Conservation (phyloP, 768 basidiomycete genomes). For the Suillus brevipes region DNA sequence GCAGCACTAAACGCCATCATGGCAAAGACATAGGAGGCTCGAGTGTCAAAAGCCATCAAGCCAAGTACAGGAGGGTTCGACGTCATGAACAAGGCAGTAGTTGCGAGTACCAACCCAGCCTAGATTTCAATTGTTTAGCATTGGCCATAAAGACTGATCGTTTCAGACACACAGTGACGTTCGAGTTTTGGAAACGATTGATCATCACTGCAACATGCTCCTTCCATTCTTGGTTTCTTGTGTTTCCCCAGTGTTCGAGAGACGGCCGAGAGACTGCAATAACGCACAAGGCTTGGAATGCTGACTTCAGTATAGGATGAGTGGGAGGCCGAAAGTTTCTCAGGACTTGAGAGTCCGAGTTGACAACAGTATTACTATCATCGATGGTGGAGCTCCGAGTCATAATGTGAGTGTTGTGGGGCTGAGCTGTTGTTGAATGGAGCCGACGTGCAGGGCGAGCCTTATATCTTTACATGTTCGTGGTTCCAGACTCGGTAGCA, state of each 20-base stretch:
- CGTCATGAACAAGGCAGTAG: neutral
- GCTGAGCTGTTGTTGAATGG: neutral
- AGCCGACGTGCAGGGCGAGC: neutral
- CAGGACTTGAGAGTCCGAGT: neutral
- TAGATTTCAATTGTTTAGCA: neutral
- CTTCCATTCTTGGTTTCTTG: neutral
- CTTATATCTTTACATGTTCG: neutral
- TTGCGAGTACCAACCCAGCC: constrained; percentile 4
- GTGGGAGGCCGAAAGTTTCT: too few species aligned
- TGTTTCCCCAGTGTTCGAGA: neutral
- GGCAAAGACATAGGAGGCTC: neutral
- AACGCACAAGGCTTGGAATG: neutral
- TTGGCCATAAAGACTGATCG: too few species aligned
- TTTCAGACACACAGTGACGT: neutral
- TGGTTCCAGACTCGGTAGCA: neutral
- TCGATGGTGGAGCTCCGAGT: neutral
- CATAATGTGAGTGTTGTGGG: neutral
- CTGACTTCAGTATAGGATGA: too few species aligned
- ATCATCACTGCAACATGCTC: neutral
- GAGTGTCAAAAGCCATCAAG: neutral
- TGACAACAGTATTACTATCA: neutral
- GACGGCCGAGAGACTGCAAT: neutral
- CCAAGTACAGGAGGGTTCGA: neutral
- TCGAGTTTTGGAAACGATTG: neutral
- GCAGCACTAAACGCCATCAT: neutral